Evolutionary conservation across 75 land plant genomes (phyloP).

Genomic region (Picea sitchensis): DNA sequence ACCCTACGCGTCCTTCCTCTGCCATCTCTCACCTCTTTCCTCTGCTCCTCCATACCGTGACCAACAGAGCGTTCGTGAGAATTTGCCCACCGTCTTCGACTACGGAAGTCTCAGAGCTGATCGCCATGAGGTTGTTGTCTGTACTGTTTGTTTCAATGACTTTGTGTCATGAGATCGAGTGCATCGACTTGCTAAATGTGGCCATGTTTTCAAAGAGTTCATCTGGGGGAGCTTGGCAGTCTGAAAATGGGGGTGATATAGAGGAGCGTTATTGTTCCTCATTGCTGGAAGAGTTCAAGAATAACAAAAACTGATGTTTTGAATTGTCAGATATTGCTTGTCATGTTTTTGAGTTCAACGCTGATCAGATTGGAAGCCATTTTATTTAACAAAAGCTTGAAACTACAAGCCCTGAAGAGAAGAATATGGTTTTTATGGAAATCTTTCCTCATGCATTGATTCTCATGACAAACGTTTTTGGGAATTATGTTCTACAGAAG

Average conservation of each 20-base stretch:
- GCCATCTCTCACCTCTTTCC: no score
- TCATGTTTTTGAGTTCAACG: slow-evolving; percentile 91
- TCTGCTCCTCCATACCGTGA: no score
- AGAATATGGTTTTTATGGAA: slow-evolving; percentile 75
- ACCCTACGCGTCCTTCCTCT: no score
- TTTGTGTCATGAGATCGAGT: no score
- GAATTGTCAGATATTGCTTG: slow-evolving; percentile 88
- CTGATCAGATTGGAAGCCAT: no score
- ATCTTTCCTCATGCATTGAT: slow-evolving; percentile 78
- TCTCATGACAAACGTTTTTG: slow-evolving; percentile 95
- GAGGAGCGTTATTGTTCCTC: slow-evolving; percentile 59
- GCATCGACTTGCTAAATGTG: no score
- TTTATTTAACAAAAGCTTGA: slow-evolving; percentile 93
- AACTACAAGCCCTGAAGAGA: slow-evolving; percentile 71
- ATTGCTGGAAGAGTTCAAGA: slow-evolving; percentile 84
- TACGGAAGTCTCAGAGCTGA: no score
- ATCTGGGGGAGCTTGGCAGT: slow-evolving; percentile 54
- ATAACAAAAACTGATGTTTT: slow-evolving; percentile 73
- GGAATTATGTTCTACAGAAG: slow-evolving; percentile 86
- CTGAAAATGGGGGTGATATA: slow-evolving; percentile 33
- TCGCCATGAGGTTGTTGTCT: no score
- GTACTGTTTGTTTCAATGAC: no score
- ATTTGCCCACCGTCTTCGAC: no score
- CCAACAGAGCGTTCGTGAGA: no score
- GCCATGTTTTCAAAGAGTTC: slow-evolving; percentile 25